Evolutionary conservation across 495 filamentous ascomycete species (phyloP).

Genomic region (Lineolata rhizophorae): DNA sequence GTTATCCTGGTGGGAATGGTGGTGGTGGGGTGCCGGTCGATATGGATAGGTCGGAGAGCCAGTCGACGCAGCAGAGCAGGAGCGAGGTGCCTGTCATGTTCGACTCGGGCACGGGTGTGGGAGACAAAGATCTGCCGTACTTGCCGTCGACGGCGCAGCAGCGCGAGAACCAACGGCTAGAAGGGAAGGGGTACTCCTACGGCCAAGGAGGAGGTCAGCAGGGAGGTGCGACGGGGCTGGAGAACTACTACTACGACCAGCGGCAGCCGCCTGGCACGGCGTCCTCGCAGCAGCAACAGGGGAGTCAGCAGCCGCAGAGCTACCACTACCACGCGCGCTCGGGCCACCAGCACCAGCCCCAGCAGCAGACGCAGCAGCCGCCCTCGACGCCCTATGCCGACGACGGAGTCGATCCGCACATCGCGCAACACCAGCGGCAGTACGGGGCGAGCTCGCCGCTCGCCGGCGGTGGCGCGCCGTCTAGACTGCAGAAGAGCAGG

Average conservation of each 20-base stretch:
- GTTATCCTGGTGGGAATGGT: neutral
- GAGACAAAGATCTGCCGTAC: neutral
- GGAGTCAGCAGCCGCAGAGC: too few species aligned
- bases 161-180: neutral
- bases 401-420: neutral
- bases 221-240: neutral
- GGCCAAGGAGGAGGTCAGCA: neutral
- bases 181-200: neutral
- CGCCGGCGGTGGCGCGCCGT: neutral
- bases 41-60: neutral
- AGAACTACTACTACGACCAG: too few species aligned
- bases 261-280: too few species aligned
- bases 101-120: neutral
- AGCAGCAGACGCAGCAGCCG: too few species aligned
- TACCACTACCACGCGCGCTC: too few species aligned
- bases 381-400: neutral
- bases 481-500: slow-evolving; percentile 1
- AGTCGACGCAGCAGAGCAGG: neutral
- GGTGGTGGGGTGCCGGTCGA: neutral
- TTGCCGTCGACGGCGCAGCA: neutral
- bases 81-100: neutral
- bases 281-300: too few species aligned
- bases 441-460: neutral
- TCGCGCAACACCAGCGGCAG: too few species aligned
- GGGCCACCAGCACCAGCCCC: too few species aligned